Conservation (phyloP, 1,284 basidiomycete species). For the Puccinia novopanici region DNA sequence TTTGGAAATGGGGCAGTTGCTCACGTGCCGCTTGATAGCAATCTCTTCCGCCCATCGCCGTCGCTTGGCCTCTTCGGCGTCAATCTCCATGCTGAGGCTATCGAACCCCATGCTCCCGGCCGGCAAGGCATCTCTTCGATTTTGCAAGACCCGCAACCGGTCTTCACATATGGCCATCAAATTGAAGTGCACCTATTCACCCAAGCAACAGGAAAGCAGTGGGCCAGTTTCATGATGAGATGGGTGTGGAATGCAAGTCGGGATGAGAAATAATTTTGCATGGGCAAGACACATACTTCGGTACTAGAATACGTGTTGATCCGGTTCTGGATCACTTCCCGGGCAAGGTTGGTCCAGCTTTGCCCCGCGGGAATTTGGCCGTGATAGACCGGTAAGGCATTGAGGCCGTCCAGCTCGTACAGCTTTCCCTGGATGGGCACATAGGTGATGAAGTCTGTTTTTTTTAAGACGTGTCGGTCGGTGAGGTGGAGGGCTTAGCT, state of each 20-base stretch:
- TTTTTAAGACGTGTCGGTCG: too few species aligned
- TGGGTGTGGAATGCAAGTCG: background rate
- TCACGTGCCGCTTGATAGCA: slow-evolving; percentile 61
- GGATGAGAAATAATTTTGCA: background rate
- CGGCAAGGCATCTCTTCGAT: slow-evolving; percentile 62
- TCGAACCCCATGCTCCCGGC: slow-evolving; percentile 60
- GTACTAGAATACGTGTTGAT: slow-evolving; percentile 83
- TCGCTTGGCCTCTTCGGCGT: slow-evolving; percentile 75
- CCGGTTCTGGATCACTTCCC: slow-evolving; percentile 79
- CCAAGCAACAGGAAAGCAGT: slow-evolving; percentile 20
- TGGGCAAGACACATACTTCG: slow-evolving; percentile 67
- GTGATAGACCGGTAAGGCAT: slow-evolving; percentile 75
- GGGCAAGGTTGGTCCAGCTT: slow-evolving; percentile 77
- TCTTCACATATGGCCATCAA: slow-evolving; percentile 69
- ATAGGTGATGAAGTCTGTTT: slow-evolving; percentile 65
- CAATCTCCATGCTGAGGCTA: slow-evolving; percentile 62
- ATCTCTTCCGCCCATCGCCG: slow-evolving; percentile 67
- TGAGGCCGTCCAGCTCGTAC: slow-evolving; percentile 88
- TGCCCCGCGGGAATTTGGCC: slow-evolving; percentile 66
- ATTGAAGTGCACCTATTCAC: slow-evolving; percentile 72
- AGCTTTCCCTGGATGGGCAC: slow-evolving; percentile 76
- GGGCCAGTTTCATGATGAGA: background rate
- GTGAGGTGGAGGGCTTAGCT: too few species aligned
- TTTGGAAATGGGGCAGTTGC: slow-evolving; percentile 55
- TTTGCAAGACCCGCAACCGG: slow-evolving; percentile 37